These are phyloP conservation scores for Xerocomus nothofagi DNA, from an alignment of 1,284 basidiomycete genomes.

Conservation along the genomic window DNA sequence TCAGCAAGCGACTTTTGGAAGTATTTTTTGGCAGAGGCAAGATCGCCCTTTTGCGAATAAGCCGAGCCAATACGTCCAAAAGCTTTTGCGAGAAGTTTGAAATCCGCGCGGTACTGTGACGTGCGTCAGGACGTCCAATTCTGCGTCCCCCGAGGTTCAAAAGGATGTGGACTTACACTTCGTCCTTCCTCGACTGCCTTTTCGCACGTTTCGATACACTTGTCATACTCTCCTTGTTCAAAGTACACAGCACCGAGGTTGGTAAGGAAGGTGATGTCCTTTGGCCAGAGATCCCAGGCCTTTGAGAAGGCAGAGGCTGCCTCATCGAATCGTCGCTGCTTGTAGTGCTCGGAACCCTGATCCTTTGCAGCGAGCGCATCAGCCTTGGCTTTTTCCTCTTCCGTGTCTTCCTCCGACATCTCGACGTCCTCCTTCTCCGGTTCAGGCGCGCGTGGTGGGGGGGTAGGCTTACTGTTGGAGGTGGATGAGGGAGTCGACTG, in stretches of 20 bases:
- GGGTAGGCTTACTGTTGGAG: conserved; percentile 17
- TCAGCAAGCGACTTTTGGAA: conserved; percentile 93
- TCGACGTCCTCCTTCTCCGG: conserved; percentile 56
- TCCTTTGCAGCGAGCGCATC: conserved; percentile 79
- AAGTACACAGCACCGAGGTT: conserved; percentile 89
- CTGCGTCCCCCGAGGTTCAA: background rate
- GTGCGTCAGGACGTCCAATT: conserved; percentile 4
- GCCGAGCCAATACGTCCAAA: conserved; percentile 89
- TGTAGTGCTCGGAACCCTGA: conserved; percentile 82
- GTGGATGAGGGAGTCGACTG: conserved; percentile 43
- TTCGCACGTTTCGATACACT: conserved; percentile 89
- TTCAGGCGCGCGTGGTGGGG: conserved; percentile 37
- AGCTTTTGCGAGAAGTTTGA: conserved; percentile 82
- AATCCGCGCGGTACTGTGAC: conserved; percentile 71
- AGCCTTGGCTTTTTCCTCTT: conserved; percentile 68
- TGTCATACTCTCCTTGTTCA: conserved; percentile 90
- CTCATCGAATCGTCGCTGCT: conserved; percentile 76
- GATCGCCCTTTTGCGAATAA: conserved; percentile 82
- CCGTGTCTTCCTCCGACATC: conserved; percentile 58
- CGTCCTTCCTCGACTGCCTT: conserved; percentile 96
- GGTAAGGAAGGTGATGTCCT: conserved; percentile 92
- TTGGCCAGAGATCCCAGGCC: conserved; percentile 92
- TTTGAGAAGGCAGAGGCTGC: conserved; percentile 75
- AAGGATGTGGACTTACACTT: conserved; percentile 41
- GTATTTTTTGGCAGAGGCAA: conserved; percentile 81